These are phyloP conservation scores for Aspergillus texensis DNA, from an alignment of 2,329 filamentous ascomycete species.

Conservation along the genomic window DNA sequence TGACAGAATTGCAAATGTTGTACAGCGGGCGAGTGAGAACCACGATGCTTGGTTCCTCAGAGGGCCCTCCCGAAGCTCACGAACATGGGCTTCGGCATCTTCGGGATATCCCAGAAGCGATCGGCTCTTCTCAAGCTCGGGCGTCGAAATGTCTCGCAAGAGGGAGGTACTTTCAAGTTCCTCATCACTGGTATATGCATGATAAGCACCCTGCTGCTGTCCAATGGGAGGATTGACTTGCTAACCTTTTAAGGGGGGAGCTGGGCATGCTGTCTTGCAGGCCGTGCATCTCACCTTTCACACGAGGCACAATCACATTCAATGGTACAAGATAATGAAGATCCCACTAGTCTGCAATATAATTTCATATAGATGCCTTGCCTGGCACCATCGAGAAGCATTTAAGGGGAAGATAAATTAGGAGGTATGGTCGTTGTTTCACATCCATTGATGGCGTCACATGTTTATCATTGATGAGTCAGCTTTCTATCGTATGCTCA, in stretches of 20 bases:
- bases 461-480: not conserved
- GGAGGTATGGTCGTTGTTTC: not conserved
- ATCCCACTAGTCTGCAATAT: not conserved
- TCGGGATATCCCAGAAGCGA: not conserved
- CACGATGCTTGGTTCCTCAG: slow-evolving; percentile 2
- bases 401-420: not conserved
- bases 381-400: not conserved
- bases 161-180: slow-evolving; percentile 11
- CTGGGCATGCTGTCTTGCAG: slow-evolving; percentile 5
- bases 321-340: not conserved
- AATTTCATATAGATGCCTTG: not conserved
- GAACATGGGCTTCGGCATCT: not conserved
- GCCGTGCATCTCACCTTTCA: slow-evolving; percentile 11
- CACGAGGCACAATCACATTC: not conserved
- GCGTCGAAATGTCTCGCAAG: slow-evolving; percentile 7
- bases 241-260: slow-evolving; percentile 17
- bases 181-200: slow-evolving; percentile 8
- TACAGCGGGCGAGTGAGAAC: slow-evolving; percentile 12
- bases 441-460: not conserved
- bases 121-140: slow-evolving; percentile 13
- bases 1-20: slow-evolving; percentile 7
- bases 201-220: not conserved
- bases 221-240: not conserved
- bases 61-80: not conserved
- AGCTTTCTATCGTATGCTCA: not conserved